Evolutionary conservation across 2,329 filamentous ascomycete genomes (phyloP).

Genomic region (Esteya vermicola): DNA sequence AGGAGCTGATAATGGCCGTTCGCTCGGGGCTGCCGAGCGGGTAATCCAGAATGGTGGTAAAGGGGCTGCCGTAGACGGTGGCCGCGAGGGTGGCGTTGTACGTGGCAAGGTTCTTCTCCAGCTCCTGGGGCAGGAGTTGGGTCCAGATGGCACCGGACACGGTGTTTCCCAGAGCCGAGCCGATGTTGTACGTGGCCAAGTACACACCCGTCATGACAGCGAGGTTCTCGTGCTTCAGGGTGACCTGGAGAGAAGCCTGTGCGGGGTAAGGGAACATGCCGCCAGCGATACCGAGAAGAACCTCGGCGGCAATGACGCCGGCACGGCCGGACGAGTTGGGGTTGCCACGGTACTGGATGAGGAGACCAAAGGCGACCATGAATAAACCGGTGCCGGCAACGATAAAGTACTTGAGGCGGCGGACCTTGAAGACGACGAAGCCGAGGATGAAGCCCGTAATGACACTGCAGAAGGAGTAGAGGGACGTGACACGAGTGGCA

Average conservation of each 20-base stretch:
- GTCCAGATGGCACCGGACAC: slow-evolving; percentile 50
- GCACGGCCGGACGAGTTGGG: slow-evolving; percentile 25
- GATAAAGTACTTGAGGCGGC: slow-evolving; percentile 50
- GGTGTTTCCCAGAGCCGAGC: slow-evolving; percentile 43
- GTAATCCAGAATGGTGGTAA: slow-evolving; percentile 19
- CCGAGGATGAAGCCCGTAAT: slow-evolving; percentile 42
- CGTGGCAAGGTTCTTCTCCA: slow-evolving; percentile 16
- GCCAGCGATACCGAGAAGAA: slow-evolving; percentile 47
- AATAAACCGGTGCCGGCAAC: slow-evolving; percentile 44
- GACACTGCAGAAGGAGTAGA: slow-evolving; percentile 45
- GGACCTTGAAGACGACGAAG: slow-evolving; percentile 39
- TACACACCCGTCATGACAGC: slow-evolving; percentile 51
- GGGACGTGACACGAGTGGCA: slow-evolving; percentile 43
- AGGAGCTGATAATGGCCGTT: slow-evolving; percentile 25
- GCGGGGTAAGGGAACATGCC: slow-evolving; percentile 44
- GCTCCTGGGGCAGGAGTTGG: slow-evolving; percentile 34
- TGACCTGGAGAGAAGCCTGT: slow-evolving; percentile 28
- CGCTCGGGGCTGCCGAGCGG: slow-evolving; percentile 29
- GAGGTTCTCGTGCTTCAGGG: slow-evolving; percentile 34
- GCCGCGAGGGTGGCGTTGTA: slow-evolving; percentile 24
- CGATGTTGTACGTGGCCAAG: slow-evolving; percentile 48
- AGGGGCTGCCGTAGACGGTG: slow-evolving; percentile 20
- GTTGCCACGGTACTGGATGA: slow-evolving; percentile 49
- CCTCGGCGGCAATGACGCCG: slow-evolving; percentile 47
- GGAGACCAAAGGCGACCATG: slow-evolving; percentile 49